Evolutionary conservation across 805 yeast species (phyloP).

Genomic region (Metschnikowia dekortorum): DNA sequence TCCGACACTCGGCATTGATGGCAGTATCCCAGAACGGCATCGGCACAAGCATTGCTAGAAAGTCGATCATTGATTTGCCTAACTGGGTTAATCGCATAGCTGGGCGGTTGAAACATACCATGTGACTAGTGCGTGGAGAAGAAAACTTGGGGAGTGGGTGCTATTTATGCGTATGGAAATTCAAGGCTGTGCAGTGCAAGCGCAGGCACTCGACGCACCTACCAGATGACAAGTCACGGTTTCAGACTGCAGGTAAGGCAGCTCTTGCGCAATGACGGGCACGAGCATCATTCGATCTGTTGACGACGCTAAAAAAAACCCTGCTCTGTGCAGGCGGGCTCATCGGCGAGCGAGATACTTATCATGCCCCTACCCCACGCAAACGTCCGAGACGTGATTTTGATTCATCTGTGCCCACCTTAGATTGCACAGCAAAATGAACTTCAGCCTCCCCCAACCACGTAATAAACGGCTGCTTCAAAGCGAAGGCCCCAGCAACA

Average conservation of each 20-base stretch:
- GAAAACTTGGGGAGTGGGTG: not conserved
- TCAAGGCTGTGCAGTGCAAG: slow-evolving; percentile 1
- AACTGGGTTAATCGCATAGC: not conserved
- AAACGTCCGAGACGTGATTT: not conserved
- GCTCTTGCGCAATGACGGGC: not conserved
- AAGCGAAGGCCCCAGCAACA: not conserved
- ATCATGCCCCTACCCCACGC: not conserved
- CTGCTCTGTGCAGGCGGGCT: not conserved
- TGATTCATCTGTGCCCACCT: not conserved
- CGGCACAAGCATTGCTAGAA: not conserved
- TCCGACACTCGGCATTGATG: too few relatives aligned
- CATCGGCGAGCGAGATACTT: not conserved
- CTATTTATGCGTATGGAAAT: slow-evolving; percentile 1
- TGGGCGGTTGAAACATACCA: not conserved
- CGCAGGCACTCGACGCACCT: slow-evolving; percentile 1
- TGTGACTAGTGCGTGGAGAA: not conserved
- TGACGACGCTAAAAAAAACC: not conserved
- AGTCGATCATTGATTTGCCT: not conserved
- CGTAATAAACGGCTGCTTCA: not conserved
- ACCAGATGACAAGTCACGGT: not conserved
- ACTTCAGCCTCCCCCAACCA: not conserved
- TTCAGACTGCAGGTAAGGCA: not conserved
- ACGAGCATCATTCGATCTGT: not conserved
- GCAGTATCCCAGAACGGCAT: not conserved
- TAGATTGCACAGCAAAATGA: not conserved